A percentile compares a stretch with the other conserved stretches of the same genome.
These are phyloP conservation scores for Solanum bukasovii DNA, from an alignment of 257 asterid genomes.

Conservation along the genomic window DNA sequence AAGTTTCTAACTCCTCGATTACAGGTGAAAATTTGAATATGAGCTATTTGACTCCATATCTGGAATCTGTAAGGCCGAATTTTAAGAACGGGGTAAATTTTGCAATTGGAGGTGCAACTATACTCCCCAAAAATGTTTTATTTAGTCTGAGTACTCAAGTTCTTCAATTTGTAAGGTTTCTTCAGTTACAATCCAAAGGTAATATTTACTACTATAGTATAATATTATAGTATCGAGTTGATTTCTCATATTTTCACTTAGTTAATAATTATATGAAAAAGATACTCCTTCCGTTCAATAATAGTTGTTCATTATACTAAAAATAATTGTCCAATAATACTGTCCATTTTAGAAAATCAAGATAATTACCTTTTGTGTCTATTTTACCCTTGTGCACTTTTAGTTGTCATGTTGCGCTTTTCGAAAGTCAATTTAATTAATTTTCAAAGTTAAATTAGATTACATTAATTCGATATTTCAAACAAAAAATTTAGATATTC, in stretches of 20 bases:
- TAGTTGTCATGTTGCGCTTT: no score
- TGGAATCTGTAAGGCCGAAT: slow-evolving; percentile 25
- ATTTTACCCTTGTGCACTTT: no score
- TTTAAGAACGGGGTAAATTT: slow-evolving; percentile 37
- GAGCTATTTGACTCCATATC: slow-evolving; percentile 24
- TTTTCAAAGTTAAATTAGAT: no score
- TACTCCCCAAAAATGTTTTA: slow-evolving; percentile 7
- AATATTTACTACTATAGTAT: not conserved
- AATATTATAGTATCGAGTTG: not conserved
- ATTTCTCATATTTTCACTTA: no score
- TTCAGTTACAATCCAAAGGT: slow-evolving; percentile 20
- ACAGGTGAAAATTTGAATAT: slow-evolving; percentile 27
- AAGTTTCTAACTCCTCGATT: not conserved
- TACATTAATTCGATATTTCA: no score
- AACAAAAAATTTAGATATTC: no score
- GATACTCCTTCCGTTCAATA: fast-evolving
- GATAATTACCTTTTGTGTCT: no score
- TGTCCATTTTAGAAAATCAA: no score
- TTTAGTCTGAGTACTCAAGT: slow-evolving; percentile 26
- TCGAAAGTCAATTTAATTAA: no score
- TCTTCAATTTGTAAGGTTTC: slow-evolving; percentile 22
- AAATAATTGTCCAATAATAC: no score
- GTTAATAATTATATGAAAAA: no score
- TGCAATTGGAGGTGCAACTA: slow-evolving; percentile 25
- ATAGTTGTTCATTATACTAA: no score